Evolutionary conservation across 768 basidiomycete genomes (phyloP).

Genomic region (Leccinum rimulosum): DNA sequence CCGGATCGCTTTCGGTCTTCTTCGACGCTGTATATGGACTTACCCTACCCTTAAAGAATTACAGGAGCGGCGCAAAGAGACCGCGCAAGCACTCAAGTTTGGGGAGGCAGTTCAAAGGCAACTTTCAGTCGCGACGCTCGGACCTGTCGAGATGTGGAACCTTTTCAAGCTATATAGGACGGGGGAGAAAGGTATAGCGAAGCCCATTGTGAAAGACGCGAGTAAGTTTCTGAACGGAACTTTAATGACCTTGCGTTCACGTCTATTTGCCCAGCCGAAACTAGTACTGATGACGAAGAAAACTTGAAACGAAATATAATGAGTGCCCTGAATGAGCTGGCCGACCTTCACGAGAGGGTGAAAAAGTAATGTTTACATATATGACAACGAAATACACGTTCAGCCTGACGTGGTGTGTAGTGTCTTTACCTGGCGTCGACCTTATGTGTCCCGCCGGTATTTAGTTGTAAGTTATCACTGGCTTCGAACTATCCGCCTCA

Average conservation of each 20-base stretch:
- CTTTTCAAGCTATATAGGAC: slow-evolving; percentile 45
- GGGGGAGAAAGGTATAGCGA: slow-evolving; percentile 34
- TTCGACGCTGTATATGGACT: slow-evolving; percentile 47
- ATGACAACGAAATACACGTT: neutral
- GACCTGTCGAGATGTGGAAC: slow-evolving; percentile 52
- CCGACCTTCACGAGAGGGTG: slow-evolving; percentile 62
- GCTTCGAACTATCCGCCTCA: neutral
- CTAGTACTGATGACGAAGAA: slow-evolving; percentile 26
- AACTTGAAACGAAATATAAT: slow-evolving; percentile 45
- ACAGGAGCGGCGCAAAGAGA: slow-evolving; percentile 47
- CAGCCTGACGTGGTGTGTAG: slow-evolving; percentile 32
- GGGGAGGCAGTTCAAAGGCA: slow-evolving; percentile 47
- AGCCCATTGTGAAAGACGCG: slow-evolving; percentile 17
- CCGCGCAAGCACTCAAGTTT: slow-evolving; percentile 50
- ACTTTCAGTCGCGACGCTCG: slow-evolving; percentile 46
- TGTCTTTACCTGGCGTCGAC: slow-evolving; percentile 66
- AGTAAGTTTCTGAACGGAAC: neutral
- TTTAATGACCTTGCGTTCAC: neutral
- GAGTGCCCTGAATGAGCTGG: slow-evolving; percentile 43
- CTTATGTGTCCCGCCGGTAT: slow-evolving; percentile 49
- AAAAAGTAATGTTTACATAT: slow-evolving; percentile 47
- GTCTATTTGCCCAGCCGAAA: slow-evolving; percentile 2
- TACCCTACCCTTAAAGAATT: slow-evolving; percentile 57
- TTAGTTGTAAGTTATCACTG: slow-evolving; percentile 37
- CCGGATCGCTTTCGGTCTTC: slow-evolving; percentile 45